Evolutionary conservation across 2,329 filamentous ascomycete species (phyloP), one percentile per base, ranked within the genome.

Genomic region (Cladosporium sp.): DNA sequence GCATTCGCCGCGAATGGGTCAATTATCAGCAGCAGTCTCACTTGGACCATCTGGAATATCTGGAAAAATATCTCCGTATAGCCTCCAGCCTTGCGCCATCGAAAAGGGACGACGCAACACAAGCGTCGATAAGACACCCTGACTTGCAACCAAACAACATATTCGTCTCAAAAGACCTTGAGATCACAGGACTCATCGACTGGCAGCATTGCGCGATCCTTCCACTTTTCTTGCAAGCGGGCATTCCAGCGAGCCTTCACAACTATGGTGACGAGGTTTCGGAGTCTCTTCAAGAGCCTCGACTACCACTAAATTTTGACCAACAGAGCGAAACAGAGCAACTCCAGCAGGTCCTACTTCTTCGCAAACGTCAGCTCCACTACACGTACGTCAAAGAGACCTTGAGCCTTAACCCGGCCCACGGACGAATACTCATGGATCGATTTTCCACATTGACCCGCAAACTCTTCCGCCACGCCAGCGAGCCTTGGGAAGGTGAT

Each of bases 151-250:
- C 63, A 9, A 60, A 62, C 46, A 68, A 67, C 48, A 61, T 68
- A 19, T 64, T 66, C 42, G 49, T 66, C 11, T 61, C 58, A 19
- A 53, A 63, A 10, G 44, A 61, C 33, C 56, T 65, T 38, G 64
- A 66, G 7, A 67, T 74, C 18, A 62, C 63, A 14, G 61, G 68
- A 31, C 55, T 74, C 1, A 70, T 74, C 16, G 70, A 75, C 54
- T 74, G 69, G 71, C 70, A 74, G 56, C 67, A 73, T 56, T 59
- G 62, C 40, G 41, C 64, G 4, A 58, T 68, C 43, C 62, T 72
- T 19, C 71, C 68, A 3, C 65, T 67, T 9, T 68, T 70, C 45
- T 61, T 72, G 5, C 60, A 63, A 10, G 62, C 67, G 19, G 66
- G 67, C 5, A 69, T 74, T 49, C 72, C 71, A 34, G 61, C 61